Evolutionary conservation across 768 basidiomycete species (phyloP), one percentile per base, ranked within the genome.

Genomic region (Holtermanniella nyarrowii): DNA sequence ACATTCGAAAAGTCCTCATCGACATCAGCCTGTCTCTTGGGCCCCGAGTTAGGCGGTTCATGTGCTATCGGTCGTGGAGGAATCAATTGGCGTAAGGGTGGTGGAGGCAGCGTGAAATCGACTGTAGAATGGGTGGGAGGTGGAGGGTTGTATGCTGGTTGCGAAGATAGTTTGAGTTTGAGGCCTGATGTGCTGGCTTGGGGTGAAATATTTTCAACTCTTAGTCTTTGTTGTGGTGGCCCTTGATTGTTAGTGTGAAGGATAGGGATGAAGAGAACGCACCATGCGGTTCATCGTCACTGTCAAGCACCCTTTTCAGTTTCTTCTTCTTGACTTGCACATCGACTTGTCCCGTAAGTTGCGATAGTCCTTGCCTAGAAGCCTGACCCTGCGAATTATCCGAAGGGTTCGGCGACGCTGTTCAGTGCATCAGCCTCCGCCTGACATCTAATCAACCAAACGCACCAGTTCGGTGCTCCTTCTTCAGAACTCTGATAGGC

Each of bases 1-100:
- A 78, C 73, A 69, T 85, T 85, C 66, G 84, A 88, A 65, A 89
- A 95, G 73, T 96, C 90, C 51, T 93, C 88, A 50, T 62, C 78
- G 24, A 96, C 89, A 50, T 90, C 83, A 24, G 76, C 81, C 41
- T 88, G 82, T 10, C 63, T 57, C 46, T 72, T 73, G 0, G 74
- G 71, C 4, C 70, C 66, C 2, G 74, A 63, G 18, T 54, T 56
- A 10, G 69, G 65, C 1, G 73, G 70, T 48, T 61, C 61, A 31
- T 64, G 63, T 5, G 69, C 63, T 13, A 63, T 66, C 14, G 62
- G 70, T 18, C 68, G 55, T 18, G 57, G 55, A 1, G 70, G 68
- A 10, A 70, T 55, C 1, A 68, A 52, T 5, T 68, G 55, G 50
- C 61, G 43, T n/a, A 52, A 22, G 14, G 63, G 47, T 18, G 46